Evolutionary conservation across 192 early-diverging fungal species (phyloP).

Genomic region (Phycomyces blakesleeanus): DNA sequence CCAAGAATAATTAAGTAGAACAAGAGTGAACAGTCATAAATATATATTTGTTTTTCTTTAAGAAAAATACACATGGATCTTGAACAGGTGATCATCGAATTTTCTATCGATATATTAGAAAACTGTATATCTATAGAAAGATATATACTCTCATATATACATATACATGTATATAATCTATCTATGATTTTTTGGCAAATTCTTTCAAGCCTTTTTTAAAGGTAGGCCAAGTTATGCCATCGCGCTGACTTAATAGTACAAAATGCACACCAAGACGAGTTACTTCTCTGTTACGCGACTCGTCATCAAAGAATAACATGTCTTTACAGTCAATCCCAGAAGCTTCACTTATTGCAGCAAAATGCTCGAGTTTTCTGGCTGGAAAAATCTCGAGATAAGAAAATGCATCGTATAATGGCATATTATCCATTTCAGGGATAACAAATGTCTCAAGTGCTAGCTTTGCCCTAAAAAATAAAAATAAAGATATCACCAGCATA

Average conservation of each 20-base stretch:
- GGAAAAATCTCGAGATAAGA: constrained; percentile 37
- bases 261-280: constrained; percentile 37
- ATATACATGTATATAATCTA: too few relatives aligned
- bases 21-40: too few relatives aligned
- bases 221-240: constrained; percentile 27
- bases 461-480: constrained; percentile 10
- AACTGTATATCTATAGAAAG: too few relatives aligned
- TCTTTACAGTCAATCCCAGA: constrained; percentile 36
- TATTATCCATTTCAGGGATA: constrained; percentile 17
- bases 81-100: too few relatives aligned
- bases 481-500: neutral
- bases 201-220: neutral
- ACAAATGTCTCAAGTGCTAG: constrained; percentile 15
- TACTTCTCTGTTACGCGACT: constrained; percentile 36
- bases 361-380: constrained; percentile 36
- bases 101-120: too few relatives aligned
- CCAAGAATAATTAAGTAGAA: too few relatives aligned
- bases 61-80: too few relatives aligned
- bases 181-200: neutral
- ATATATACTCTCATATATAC: too few relatives aligned
- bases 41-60: too few relatives aligned
- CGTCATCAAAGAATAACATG: constrained; percentile 54
- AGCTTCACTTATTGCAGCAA: constrained; percentile 19
- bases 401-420: constrained; percentile 21
- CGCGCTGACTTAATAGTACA: constrained; percentile 22